Evolutionary conservation across 139 green algal genomes (phyloP).

Genomic region (Bryopsis sp.): DNA sequence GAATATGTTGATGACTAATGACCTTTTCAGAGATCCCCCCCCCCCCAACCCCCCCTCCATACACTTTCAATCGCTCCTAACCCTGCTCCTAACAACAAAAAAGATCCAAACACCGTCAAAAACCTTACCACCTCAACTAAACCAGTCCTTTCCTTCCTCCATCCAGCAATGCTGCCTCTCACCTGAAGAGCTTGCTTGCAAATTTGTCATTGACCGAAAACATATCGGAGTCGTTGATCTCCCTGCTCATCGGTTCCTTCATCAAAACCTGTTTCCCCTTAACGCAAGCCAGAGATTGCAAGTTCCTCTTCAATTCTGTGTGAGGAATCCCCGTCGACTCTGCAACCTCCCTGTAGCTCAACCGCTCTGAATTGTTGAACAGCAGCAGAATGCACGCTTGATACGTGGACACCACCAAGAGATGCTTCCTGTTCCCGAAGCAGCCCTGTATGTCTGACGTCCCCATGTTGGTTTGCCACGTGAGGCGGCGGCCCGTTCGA

Average conservation of each 20-base stretch:
- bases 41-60: too few species aligned
- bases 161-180: too few species aligned
- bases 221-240: constrained; percentile 68
- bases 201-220: constrained; percentile 91
- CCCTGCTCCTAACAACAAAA: too few species aligned
- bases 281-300: constrained; percentile 81
- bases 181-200: constrained; percentile 70
- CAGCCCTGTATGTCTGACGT: constrained; percentile 72
- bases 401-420: constrained; percentile 70
- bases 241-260: constrained; percentile 55
- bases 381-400: constrained; percentile 89
- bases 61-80: too few species aligned
- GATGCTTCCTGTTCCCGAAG: constrained; percentile 7
- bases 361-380: constrained; percentile 79
- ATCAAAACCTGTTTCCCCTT: constrained; percentile 66
- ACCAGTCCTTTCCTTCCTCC: too few species aligned
- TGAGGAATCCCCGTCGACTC: constrained; percentile 66
- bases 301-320: constrained; percentile 72
- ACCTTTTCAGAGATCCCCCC: too few species aligned
- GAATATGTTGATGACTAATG: too few species aligned
- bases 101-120: too few species aligned
- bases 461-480: constrained; percentile 96
- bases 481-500: constrained; percentile 75
- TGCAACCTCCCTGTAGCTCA: constrained; percentile 52
- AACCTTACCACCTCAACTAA: too few species aligned